Percentiles rank a stretch among this genome's conserved stretches.
Evolutionary conservation across 768 basidiomycete species (phyloP).

Genomic region (Hericium erinaceus): DNA sequence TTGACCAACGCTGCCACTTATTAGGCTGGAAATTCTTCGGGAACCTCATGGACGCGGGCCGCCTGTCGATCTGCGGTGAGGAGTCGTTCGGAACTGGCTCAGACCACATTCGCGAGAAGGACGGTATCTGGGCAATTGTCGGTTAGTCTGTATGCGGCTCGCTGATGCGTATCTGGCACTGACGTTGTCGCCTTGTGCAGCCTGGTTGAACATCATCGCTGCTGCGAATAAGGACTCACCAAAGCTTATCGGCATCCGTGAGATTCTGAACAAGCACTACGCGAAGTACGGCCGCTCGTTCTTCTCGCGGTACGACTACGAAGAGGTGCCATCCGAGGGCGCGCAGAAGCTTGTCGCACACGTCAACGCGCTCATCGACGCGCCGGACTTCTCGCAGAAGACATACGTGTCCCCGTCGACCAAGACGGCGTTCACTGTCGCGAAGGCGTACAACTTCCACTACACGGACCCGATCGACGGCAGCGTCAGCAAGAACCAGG

Average conservation of each 20-base stretch:
- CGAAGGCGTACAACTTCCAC: constrained; percentile 76
- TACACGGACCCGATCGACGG: constrained; percentile 99
- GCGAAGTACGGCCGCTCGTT: constrained; percentile 90
- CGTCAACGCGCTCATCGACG: constrained; percentile 62
- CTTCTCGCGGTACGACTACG: constrained; percentile 99
- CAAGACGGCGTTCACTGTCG: constrained; percentile 65
- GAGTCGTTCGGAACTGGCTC: constrained; percentile 99
- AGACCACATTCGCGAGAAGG: constrained; percentile 99
- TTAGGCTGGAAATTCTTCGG: constrained; percentile 99
- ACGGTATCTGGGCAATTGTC: constrained; percentile 95
- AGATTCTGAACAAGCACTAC: constrained; percentile 83
- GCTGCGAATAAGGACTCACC: constrained; percentile 70
- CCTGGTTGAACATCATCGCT: constrained; percentile 95
- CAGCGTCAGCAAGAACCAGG: constrained; percentile 90
- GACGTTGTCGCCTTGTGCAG: constrained; percentile 28
- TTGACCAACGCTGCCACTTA: background rate
- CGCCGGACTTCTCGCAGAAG: constrained; percentile 59
- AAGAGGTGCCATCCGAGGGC: constrained; percentile 88
- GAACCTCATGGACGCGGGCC: constrained; percentile 97
- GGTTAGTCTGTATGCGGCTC: constrained; percentile 41
- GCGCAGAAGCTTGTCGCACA: constrained; percentile 79
- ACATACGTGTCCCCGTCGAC: constrained; percentile 60
- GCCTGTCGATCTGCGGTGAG: constrained; percentile 96
- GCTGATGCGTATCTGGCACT: background rate
- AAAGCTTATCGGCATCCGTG: constrained; percentile 82